Percentiles rank a stretch among this genome's conserved stretches.
phyloP scores from a whole-genome alignment of 768 basidiomycete species.

The Rhodotorula sphaerocarpa region DNA sequence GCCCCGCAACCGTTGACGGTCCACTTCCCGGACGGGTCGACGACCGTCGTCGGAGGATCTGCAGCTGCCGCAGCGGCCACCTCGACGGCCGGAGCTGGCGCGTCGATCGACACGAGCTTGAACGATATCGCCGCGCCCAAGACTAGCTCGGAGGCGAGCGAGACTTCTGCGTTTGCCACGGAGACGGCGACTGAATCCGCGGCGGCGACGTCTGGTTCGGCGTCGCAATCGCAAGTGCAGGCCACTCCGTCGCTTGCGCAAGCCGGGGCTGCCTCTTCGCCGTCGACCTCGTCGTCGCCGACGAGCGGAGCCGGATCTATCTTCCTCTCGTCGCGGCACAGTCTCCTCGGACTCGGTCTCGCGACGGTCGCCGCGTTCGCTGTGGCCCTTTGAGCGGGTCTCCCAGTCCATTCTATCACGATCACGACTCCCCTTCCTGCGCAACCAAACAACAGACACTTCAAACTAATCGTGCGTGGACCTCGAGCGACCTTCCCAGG shows the following conservation, averaged over 20 bases:
- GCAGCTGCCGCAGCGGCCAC: neutral
- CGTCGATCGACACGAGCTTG: neutral
- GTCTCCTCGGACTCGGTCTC: neutral
- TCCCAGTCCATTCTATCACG: too few relatives aligned
- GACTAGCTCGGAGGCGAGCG: neutral
- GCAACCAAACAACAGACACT: too few relatives aligned
- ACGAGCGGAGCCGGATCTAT: neutral
- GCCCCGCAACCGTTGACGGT: neutral
- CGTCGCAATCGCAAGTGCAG: neutral
- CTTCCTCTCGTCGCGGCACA: neutral
- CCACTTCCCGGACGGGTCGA: constrained; percentile 2
- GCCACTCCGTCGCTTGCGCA: neutral
- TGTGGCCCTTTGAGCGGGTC: neutral
- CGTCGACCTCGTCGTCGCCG: neutral
- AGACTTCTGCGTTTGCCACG: neutral
- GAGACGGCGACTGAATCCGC: neutral
- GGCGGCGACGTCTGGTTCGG: neutral
- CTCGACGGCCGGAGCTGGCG: neutral
- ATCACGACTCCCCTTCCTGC: too few relatives aligned
- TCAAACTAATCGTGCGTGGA: too few relatives aligned
- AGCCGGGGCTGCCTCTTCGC: neutral
- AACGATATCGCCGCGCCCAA: neutral
- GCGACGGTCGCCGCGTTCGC: neutral
- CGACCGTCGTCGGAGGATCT: neutral
- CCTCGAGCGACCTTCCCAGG: too few relatives aligned